Percentiles rank a stretch among this genome's conserved stretches.
These are phyloP conservation scores for Boletus speciosus DNA, from an alignment of 768 basidiomycete species.

Conservation along the genomic window DNA sequence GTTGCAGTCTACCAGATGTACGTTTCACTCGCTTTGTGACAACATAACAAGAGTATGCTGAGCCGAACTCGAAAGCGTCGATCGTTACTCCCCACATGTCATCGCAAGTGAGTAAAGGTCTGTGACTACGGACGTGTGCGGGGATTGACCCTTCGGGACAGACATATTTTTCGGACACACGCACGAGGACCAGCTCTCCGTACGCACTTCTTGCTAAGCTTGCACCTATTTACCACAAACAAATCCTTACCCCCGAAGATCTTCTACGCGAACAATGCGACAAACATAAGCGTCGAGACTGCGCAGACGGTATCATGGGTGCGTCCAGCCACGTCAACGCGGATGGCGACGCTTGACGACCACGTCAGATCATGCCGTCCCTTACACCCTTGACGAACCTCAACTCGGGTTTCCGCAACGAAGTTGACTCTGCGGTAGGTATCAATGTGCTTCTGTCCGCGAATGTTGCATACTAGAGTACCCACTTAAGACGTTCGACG, in stretches of 20 bases:
- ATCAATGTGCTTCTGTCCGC: not conserved
- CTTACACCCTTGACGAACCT: constrained; percentile 64
- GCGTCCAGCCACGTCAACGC: not conserved
- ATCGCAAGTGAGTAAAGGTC: constrained; percentile 37
- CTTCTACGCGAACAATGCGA: constrained; percentile 69
- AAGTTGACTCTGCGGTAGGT: constrained; percentile 37
- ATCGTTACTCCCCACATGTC: constrained; percentile 46
- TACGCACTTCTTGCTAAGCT: constrained; percentile 20
- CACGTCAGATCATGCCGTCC: constrained; percentile 43
- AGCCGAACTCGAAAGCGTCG: constrained; percentile 31
- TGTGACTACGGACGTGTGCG: not conserved
- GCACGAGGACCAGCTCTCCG: constrained; percentile 66
- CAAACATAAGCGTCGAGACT: constrained; percentile 48
- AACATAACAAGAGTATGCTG: not conserved
- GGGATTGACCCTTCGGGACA: constrained; percentile 15
- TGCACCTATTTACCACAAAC: not conserved
- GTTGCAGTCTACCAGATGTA: constrained; percentile 46
- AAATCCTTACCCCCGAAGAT: constrained; percentile 38
- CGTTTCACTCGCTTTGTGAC: not conserved
- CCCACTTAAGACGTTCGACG: constrained; percentile 59
- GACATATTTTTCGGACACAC: constrained; percentile 73
- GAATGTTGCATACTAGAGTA: not conserved
- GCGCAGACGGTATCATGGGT: constrained; percentile 53
- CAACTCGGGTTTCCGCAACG: constrained; percentile 64
- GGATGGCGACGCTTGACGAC: not conserved